These are phyloP conservation scores for Aspergillus sp. DNA, from an alignment of 2,329 filamentous ascomycete genomes.

Conservation along the genomic window DNA sequence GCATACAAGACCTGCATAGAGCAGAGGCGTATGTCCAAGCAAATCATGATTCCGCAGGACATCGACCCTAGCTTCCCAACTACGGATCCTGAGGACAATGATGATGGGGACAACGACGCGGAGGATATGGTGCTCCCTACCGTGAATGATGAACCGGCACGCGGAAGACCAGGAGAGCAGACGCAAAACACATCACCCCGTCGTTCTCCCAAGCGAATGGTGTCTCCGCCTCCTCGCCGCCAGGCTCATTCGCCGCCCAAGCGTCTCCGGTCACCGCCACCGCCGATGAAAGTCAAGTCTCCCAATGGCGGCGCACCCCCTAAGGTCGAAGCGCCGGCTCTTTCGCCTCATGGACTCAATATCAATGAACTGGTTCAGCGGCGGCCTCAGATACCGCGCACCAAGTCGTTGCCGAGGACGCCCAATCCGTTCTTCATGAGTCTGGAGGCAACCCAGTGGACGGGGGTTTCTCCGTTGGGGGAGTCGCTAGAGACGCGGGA, in stretches of 20 bases:
- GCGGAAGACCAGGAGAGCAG: constrained; percentile 35
- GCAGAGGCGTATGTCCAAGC: constrained; percentile 70
- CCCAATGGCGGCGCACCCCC: constrained; percentile 32
- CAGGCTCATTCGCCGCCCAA: constrained; percentile 52
- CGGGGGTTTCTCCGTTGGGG: constrained; percentile 25
- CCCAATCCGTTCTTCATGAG: constrained; percentile 57
- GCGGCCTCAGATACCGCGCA: constrained; percentile 57
- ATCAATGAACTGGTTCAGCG: constrained; percentile 50
- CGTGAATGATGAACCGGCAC: constrained; percentile 38
- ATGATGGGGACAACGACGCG: constrained; percentile 57
- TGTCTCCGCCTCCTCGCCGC: constrained; percentile 45
- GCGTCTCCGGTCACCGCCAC: constrained; percentile 61
- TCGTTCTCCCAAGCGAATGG: constrained; percentile 53
- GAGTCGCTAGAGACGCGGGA: constrained; percentile 36
- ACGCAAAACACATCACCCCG: constrained; percentile 45
- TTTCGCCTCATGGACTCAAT: constrained; percentile 41
- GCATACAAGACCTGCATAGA: constrained; percentile 81
- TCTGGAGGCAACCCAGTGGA: constrained; percentile 22
- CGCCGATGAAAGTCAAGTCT: constrained; percentile 44
- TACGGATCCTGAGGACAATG: constrained; percentile 80
- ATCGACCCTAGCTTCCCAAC: constrained; percentile 96
- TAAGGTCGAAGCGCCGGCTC: constrained; percentile 32
- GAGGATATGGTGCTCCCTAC: constrained; percentile 49
- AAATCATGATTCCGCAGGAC: constrained; percentile 80
- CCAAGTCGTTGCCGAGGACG: constrained; percentile 77